Conservation (phyloP, 2,329 filamentous ascomycete species). For the Leptosphaerulina australis region DNA sequence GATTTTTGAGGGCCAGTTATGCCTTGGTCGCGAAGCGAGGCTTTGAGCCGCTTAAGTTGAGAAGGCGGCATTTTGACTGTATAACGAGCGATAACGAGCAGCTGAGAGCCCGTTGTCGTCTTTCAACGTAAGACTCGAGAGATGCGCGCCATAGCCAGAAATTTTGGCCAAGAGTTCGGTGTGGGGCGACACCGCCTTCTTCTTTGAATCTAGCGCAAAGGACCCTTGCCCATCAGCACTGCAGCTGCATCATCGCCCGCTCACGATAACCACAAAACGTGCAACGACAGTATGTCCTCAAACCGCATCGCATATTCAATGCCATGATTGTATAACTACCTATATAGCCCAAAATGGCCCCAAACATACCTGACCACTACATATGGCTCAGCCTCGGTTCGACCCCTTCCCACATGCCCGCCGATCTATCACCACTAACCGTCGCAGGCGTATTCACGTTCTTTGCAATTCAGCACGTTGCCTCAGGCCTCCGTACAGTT, state of each 20-base stretch:
- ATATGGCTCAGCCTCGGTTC: slow-evolving; percentile 56
- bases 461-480: slow-evolving; percentile 60
- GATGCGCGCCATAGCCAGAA: slow-evolving; percentile 21
- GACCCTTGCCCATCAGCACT: slow-evolving; percentile 22
- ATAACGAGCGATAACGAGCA: not conserved
- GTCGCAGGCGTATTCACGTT: slow-evolving; percentile 61
- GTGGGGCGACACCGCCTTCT: slow-evolving; percentile 19
- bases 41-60: slow-evolving; percentile 93
- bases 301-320: not conserved
- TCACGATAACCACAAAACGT: not conserved
- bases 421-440: slow-evolving; percentile 52
- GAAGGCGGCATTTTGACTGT: slow-evolving; percentile 79
- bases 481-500: slow-evolving; percentile 63
- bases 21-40: slow-evolving; percentile 85
- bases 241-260: slow-evolving; percentile 28
- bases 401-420: slow-evolving; percentile 37
- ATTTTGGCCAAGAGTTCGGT: slow-evolving; percentile 31
- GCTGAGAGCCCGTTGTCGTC: not conserved
- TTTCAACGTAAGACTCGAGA: slow-evolving; percentile 11
- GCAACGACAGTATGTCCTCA: not conserved
- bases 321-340: slow-evolving; percentile 20
- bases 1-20: slow-evolving; percentile 91
- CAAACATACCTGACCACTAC: slow-evolving; percentile 52
- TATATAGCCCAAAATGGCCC: slow-evolving; percentile 36
- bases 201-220: not conserved